These are phyloP conservation scores for Trichoderma breve DNA, from an alignment of 2,329 filamentous ascomycete genomes.

Conservation along the genomic window DNA sequence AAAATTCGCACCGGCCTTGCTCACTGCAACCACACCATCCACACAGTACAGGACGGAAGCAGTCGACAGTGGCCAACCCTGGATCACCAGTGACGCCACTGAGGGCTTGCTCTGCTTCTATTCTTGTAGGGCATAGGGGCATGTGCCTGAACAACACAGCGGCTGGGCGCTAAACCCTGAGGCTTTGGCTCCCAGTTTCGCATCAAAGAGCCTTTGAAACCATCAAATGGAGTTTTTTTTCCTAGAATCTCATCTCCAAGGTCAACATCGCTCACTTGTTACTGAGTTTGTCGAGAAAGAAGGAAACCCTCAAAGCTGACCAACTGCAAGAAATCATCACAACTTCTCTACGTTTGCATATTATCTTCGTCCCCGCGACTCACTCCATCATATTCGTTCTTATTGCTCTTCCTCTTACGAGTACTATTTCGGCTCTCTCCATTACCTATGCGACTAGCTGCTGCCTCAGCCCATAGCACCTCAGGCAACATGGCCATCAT, in stretches of 20 bases:
- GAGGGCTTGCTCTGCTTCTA: background rate
- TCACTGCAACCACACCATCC: slow-evolving; percentile 8
- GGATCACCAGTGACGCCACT: background rate
- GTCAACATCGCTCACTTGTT: background rate
- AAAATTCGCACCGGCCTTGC: background rate
- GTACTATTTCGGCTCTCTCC: background rate
- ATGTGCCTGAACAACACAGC: background rate
- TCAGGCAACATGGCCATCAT: background rate
- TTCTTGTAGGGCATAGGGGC: background rate
- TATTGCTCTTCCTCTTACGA: background rate
- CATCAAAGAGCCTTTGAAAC: background rate
- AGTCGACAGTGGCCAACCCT: background rate
- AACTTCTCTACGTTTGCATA: background rate
- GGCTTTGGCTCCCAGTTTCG: background rate
- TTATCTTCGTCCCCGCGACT: background rate
- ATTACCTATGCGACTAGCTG: background rate
- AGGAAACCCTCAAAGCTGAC: background rate
- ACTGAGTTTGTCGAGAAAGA: background rate
- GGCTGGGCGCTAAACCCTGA: background rate
- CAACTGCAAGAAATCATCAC: background rate
- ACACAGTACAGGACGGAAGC: slow-evolving; percentile 3
- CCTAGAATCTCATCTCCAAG: background rate
- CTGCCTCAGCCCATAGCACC: background rate
- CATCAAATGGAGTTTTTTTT: background rate
- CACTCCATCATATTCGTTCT: background rate